These are phyloP conservation scores for Mollisiaceae sp. DNA, from an alignment of 2,329 filamentous ascomycete species.

Conservation along the genomic window DNA sequence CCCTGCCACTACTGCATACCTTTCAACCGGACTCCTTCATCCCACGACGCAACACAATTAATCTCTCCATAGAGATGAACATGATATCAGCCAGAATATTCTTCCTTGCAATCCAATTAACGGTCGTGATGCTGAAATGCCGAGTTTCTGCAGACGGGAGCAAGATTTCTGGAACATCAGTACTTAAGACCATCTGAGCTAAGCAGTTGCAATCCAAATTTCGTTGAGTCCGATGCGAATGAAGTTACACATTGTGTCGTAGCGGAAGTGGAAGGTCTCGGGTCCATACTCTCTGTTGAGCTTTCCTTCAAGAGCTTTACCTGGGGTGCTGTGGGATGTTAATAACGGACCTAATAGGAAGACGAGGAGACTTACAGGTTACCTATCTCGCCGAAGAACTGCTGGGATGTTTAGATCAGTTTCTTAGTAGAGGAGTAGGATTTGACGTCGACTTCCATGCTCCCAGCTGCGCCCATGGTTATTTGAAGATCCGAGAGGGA, in stretches of 20 bases:
- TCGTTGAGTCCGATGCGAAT: slow-evolving; percentile 49
- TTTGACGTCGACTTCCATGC: slow-evolving; percentile 19
- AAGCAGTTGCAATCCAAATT: slow-evolving; percentile 51
- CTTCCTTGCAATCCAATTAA: slow-evolving; percentile 59
- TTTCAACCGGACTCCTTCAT: slow-evolving; percentile 54
- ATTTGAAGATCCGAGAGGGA: not conserved
- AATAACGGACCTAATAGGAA: not conserved
- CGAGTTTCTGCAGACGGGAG: slow-evolving; percentile 52
- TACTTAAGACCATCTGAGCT: slow-evolving; percentile 53
- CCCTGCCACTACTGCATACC: slow-evolving; percentile 62
- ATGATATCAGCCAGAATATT: slow-evolving; percentile 59
- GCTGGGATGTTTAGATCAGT: slow-evolving; percentile 22
- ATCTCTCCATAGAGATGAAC: slow-evolving; percentile 60
- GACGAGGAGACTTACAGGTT: slow-evolving; percentile 36
- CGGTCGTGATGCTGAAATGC: slow-evolving; percentile 61
- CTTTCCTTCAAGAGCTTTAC: slow-evolving; percentile 49
- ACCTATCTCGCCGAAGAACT: slow-evolving; percentile 41
- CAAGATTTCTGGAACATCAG: slow-evolving; percentile 52
- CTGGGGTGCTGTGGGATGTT: slow-evolving; percentile 47
- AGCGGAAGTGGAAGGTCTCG: slow-evolving; percentile 47
- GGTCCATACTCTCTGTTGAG: slow-evolving; percentile 52
- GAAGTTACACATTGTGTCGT: slow-evolving; percentile 49
- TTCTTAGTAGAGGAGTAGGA: slow-evolving; percentile 21
- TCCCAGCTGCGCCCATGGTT: slow-evolving; percentile 8
- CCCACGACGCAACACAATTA: slow-evolving; percentile 59